These are phyloP conservation scores for Dunaliella primolecta DNA, from an alignment of 139 green algal species.

Conservation along the genomic window DNA sequence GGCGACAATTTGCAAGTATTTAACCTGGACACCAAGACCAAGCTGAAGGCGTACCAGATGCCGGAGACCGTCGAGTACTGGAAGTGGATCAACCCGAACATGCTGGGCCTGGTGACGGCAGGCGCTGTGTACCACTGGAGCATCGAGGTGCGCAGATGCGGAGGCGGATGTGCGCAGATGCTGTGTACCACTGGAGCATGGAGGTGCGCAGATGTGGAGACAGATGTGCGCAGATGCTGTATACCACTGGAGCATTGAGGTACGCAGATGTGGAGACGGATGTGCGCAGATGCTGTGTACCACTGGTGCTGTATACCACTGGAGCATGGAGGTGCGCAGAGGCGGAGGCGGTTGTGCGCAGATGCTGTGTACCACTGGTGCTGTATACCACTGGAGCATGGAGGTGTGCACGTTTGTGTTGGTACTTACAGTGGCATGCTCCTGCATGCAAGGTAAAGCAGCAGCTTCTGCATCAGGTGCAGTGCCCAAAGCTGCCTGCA, in stretches of 20 bases:
- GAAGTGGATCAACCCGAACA: constrained; percentile 89
- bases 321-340: not conserved
- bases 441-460: constrained; percentile 50
- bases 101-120: constrained; percentile 91
- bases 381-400: too few relatives aligned
- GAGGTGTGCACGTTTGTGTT: not conserved
- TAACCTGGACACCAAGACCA: constrained; percentile 97
- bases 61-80: constrained; percentile 93
- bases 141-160: constrained; percentile 84
- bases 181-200: constrained; percentile 97
- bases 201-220: constrained; percentile 84
- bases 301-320: too few relatives aligned
- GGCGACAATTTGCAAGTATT: constrained; percentile 96
- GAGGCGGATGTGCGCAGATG: constrained; percentile 85
- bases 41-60: constrained; percentile 96
- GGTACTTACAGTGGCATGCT: too few relatives aligned
- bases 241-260: constrained; percentile 98
- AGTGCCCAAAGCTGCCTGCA: too few relatives aligned
- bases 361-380: not conserved
- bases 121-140: constrained; percentile 96
- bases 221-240: constrained; percentile 88
- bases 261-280: constrained; percentile 84
- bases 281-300: constrained; percentile 83
- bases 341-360: too few relatives aligned
- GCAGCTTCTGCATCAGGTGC: too few relatives aligned